Base-by-base conservation (phyloP, 1,139 yeast species). In the Eremothecium gossypii region DNA sequence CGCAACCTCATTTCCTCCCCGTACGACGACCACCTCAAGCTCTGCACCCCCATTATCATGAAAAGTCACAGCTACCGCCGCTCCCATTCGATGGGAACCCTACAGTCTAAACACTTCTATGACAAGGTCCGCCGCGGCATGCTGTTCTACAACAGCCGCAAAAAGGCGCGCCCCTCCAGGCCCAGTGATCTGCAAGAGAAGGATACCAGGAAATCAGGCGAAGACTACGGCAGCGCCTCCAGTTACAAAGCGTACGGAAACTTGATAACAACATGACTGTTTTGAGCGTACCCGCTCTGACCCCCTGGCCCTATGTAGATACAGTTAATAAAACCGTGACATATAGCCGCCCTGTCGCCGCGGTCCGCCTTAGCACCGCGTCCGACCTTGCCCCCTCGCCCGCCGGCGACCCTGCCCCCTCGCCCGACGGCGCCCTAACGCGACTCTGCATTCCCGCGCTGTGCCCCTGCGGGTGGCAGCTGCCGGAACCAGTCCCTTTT, bases 111-210 rank as follows among this genome's bases (percentile, higher is more conserved):
- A 8, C 29, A 23, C 14, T 9, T 34, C n/a, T 34, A 20, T 17
- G 37, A 34, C 29, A 34, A 34, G 29, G 9, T 34, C 13, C 20
- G 29, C 20, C 11, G 14, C n/a, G 37, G 37, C 11, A n/a, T 34
- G 10, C n/a, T 34, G 14, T 20, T 14, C 17, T 34, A 23, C 14
- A 27, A 34, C n/a, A 34, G 29, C 14, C 29, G 27, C 12, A 14
- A 23, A 5, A 14, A 34, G 29, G 14, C 17, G 11, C 11, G 13
- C 13, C 11, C 13, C 13, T 4, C 13, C 13, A 29, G 13, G 13
- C 3, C 13, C 13, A 11, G 13, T 7, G 11, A n/a, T 12, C 11
- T 11, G 11, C 13, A n/a, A 29, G 31, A 29, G 13, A 29, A 12
- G 11, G 31, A 29, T 29, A 29, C 31, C 31, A 29, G 3, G 31